These are phyloP conservation scores for Pseudocercospora crystallina DNA, from an alignment of 2,329 filamentous ascomycete genomes.

Conservation along the genomic window DNA sequence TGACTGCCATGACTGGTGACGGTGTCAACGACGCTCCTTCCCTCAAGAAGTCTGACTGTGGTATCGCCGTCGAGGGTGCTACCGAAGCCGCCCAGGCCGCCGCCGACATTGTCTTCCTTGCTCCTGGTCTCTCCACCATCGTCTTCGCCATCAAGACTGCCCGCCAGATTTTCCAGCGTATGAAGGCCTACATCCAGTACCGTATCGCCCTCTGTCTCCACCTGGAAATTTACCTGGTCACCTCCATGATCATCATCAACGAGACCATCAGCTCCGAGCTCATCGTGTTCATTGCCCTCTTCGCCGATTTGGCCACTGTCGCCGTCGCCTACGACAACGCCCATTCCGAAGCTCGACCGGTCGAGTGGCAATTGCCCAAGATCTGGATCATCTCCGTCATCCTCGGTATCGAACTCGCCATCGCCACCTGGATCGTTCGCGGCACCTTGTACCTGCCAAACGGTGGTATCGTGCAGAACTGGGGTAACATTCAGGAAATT, in stretches of 20 bases:
- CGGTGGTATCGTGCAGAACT: slow-evolving; percentile 74
- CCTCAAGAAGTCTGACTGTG: slow-evolving; percentile 72
- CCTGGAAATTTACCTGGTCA: slow-evolving; percentile 73
- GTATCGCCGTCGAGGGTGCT: slow-evolving; percentile 71
- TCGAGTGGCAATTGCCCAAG: slow-evolving; percentile 79
- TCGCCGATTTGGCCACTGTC: slow-evolving; percentile 76
- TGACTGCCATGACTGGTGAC: slow-evolving; percentile 75
- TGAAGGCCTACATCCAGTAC: slow-evolving; percentile 77
- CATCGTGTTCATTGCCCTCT: slow-evolving; percentile 76
- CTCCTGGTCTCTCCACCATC: slow-evolving; percentile 69
- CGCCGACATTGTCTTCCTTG: slow-evolving; percentile 73
- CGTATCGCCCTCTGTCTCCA: slow-evolving; percentile 73
- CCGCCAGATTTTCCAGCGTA: slow-evolving; percentile 74
- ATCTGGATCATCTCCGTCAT: slow-evolving; percentile 75
- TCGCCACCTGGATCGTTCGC: slow-evolving; percentile 72
- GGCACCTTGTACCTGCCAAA: slow-evolving; percentile 67
- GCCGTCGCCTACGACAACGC: slow-evolving; percentile 79
- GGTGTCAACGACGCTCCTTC: slow-evolving; percentile 73
- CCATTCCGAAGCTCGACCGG: slow-evolving; percentile 70
- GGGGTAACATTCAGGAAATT: slow-evolving; percentile 71
- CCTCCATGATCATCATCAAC: slow-evolving; percentile 77
- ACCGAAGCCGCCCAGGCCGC: slow-evolving; percentile 72
- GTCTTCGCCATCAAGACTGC: slow-evolving; percentile 72
- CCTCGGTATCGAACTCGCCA: slow-evolving; percentile 66
- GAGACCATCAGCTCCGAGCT: slow-evolving; percentile 71